Conservation (phyloP, 768 basidiomycete species). For the Tricholoma sp. region DNA sequence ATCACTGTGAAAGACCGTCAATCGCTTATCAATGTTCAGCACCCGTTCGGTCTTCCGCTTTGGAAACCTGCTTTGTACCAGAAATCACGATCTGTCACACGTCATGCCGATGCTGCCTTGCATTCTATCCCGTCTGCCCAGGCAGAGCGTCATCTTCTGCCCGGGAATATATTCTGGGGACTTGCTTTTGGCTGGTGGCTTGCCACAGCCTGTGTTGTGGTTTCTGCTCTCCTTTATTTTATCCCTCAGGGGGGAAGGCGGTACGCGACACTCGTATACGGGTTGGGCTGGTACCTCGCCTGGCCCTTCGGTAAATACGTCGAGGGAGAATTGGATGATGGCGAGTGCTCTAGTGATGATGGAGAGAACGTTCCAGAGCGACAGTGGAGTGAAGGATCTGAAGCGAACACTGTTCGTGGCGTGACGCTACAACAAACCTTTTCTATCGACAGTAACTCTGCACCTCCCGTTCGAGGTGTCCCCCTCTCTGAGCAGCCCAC, state of each 20-base stretch:
- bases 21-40: slow-evolving; percentile 97
- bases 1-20: slow-evolving; percentile 94
- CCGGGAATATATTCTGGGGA: slow-evolving; percentile 93
- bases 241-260: slow-evolving; percentile 78
- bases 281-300: slow-evolving; percentile 91
- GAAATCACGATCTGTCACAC: slow-evolving; percentile 93
- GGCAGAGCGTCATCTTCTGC: slow-evolving; percentile 87
- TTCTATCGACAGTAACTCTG: slow-evolving; percentile 12
- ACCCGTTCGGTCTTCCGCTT: slow-evolving; percentile 97
- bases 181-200: slow-evolving; percentile 94
- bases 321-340: slow-evolving; percentile 59
- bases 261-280: slow-evolving; percentile 84
- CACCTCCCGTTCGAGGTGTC: slow-evolving; percentile 21
- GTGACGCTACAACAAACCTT: slow-evolving; percentile 18
- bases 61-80: slow-evolving; percentile 99
- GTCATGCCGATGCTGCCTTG: slow-evolving; percentile 91
- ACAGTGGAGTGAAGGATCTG: slow-evolving; percentile 27
- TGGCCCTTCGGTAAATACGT: slow-evolving; percentile 99
- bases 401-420: slow-evolving; percentile 33
- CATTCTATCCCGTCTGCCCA: slow-evolving; percentile 91
- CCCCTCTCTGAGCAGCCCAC: slow-evolving; percentile 40
- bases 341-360: slow-evolving; percentile 31
- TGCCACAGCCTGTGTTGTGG: slow-evolving; percentile 58
- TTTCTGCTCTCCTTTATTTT: slow-evolving; percentile 65
- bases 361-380: slow-evolving; percentile 27